phyloP scores from a whole-genome alignment of 805 yeast genomes.

The Zygoascus bituminiphila region DNA sequence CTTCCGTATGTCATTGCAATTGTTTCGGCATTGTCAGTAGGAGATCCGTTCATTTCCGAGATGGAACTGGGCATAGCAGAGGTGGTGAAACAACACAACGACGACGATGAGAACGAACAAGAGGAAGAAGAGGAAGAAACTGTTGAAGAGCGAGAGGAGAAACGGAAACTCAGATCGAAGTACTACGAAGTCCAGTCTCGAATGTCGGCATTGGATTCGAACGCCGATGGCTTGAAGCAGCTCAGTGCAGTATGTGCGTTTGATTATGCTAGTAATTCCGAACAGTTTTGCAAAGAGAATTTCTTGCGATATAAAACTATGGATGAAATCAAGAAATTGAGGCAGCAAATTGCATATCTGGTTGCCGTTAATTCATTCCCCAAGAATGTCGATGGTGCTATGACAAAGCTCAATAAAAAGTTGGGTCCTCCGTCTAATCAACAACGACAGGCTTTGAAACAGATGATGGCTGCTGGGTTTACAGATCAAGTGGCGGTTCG shows the following conservation, averaged over 20 bases:
- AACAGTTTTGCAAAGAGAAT: constrained; percentile 45
- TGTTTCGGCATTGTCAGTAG: constrained; percentile 87
- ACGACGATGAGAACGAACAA: constrained; percentile 16
- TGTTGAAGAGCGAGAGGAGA: constrained; percentile 32
- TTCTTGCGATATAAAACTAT: constrained; percentile 71
- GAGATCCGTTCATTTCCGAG: constrained; percentile 78
- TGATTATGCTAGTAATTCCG: constrained; percentile 47
- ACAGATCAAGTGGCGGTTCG: constrained; percentile 85
- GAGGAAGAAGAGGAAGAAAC: constrained; percentile 25
- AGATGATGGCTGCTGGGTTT: constrained; percentile 88
- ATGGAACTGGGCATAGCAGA: constrained; percentile 55
- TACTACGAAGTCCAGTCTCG: constrained; percentile 50
- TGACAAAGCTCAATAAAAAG: constrained; percentile 43
- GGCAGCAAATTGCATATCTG: constrained; percentile 70
- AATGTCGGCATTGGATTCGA: constrained; percentile 60
- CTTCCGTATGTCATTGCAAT: constrained; percentile 83
- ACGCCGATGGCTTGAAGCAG: constrained; percentile 66
- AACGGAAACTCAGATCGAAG: constrained; percentile 38
- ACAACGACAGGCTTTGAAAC: constrained; percentile 76
- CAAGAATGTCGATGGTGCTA: constrained; percentile 31
- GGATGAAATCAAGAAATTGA: constrained; percentile 75
- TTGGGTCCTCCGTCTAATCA: constrained; percentile 57
- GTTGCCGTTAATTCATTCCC: constrained; percentile 48
- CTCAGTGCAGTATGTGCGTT: constrained; percentile 81
- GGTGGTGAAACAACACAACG: neutral